These are phyloP conservation scores for Saccharomyces hybrid DNA, from an alignment of 1,139 yeast genomes.

Conservation along the genomic window DNA sequence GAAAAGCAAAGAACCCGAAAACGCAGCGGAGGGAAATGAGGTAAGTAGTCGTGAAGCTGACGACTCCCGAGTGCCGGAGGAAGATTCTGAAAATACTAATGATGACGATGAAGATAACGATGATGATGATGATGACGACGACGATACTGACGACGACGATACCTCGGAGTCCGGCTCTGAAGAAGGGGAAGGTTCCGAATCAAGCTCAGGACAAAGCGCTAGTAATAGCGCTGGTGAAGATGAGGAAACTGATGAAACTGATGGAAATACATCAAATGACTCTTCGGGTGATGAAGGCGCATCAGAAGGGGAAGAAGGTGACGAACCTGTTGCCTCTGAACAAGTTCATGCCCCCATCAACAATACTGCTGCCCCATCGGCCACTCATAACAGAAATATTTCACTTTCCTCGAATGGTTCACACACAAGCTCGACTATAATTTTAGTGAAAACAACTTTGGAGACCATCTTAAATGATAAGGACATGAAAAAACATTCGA, in stretches of 20 bases:
- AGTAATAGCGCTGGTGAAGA: not conserved
- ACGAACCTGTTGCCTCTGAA: not conserved
- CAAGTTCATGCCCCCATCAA: not conserved
- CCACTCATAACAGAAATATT: slow-evolving; percentile 13
- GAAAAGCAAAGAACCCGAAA: not conserved
- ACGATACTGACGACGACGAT: not conserved
- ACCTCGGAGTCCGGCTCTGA: not conserved
- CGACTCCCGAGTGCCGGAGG: not conserved
- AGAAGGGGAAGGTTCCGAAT: not conserved
- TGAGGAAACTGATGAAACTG: not conserved
- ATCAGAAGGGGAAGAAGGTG: slow-evolving; percentile 1
- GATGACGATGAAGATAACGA: not conserved
- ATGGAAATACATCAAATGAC: not conserved
- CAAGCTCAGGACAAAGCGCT: not conserved
- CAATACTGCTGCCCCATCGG: not conserved
- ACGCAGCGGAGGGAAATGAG: not conserved
- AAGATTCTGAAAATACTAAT: not conserved
- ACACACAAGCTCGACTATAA: slow-evolving; percentile 22
- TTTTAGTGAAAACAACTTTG: slow-evolving; percentile 26
- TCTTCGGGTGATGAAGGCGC: slow-evolving; percentile 1
- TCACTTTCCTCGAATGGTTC: slow-evolving; percentile 13
- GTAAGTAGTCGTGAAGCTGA: not conserved
- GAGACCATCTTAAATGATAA: slow-evolving; percentile 25
- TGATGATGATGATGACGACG: slow-evolving; percentile 2
- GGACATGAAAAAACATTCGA: slow-evolving; percentile 27